Conservation (phyloP, 2,329 filamentous ascomycete species). For the Ambrosiella cleistominuta region DNA sequence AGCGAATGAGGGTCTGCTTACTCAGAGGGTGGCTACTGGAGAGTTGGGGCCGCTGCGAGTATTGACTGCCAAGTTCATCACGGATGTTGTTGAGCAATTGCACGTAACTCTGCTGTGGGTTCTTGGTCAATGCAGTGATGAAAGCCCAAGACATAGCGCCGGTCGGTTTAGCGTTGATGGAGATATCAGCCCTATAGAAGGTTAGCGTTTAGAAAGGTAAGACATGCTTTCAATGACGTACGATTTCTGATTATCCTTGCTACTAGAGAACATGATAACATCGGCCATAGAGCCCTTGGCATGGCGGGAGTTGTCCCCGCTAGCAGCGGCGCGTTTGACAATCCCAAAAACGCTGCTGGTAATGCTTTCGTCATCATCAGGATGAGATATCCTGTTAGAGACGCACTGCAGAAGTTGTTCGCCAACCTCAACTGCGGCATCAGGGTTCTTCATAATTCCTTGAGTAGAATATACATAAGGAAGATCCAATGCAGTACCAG, state of each 20-base stretch:
- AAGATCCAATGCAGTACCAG: constrained; percentile 46
- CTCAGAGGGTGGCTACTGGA: constrained; percentile 93
- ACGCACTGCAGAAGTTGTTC: constrained; percentile 44
- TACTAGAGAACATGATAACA: constrained; percentile 94
- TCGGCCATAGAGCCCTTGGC: constrained; percentile 83
- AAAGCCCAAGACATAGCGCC: constrained; percentile 99
- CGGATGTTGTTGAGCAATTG: constrained; percentile 92
- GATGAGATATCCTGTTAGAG: constrained; percentile 28
- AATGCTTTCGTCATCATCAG: constrained; percentile 17
- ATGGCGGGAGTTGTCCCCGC: constrained; percentile 52
- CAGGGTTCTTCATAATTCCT: constrained; percentile 50
- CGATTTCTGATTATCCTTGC: constrained; percentile 92
- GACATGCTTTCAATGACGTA: constrained; percentile 30
- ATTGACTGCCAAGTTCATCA: constrained; percentile 74
- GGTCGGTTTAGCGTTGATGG: constrained; percentile 74
- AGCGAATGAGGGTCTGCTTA: constrained; percentile 29
- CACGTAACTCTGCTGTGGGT: constrained; percentile 95
- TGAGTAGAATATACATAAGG: constrained; percentile 54
- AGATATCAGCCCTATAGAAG: constrained; percentile 65
- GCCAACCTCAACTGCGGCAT: constrained; percentile 49
- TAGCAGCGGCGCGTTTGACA: constrained; percentile 42
- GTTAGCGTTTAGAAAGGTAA: background rate
- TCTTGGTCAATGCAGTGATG: constrained; percentile 81
- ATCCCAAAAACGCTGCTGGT: constrained; percentile 50
- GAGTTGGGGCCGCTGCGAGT: constrained; percentile 87